Evolutionary conservation across 208 protist species (phyloP), one percentile per base, ranked within the genome.

Genomic region (Leishmania turanica): DNA sequence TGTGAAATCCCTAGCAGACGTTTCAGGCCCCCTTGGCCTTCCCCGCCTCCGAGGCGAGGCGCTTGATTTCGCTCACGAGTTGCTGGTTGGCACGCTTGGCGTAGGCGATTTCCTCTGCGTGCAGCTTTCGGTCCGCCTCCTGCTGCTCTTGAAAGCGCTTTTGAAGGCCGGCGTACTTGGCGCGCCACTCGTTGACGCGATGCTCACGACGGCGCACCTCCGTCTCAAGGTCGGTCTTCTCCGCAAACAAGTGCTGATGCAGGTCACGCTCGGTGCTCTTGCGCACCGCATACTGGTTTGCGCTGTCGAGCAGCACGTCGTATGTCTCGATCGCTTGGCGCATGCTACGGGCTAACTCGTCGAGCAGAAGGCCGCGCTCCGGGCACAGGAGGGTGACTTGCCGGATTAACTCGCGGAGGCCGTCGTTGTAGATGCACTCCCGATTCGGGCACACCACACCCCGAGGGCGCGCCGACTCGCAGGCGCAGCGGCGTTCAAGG

Each of bases 71-170:
- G 76, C 82, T 96, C 17, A 95, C 88, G 47, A 98, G 85, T 77
- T 98, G 95, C 72, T 85, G 86, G 78, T 98, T 97, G 17, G 89
- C 92, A 71, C 89, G 93, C 85, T 96, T 97, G 3, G 96, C 76
- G 84, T 97, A 98, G 42, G 88, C 86, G n/a, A 98, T 87, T 78
- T 98, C 96, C 76, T 97, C 94, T 70, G 93, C 91, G 76, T 97
- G 92, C 49, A 94, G 51, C 76, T 93, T 93, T 47, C 87, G 78
- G 53, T 90, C 89, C 3, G 87, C 80, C 68, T 86, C 84, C 66
- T 92, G 92, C 76, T 95, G 93, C 82, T 98, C 94, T 78, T 96
- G 88, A 74, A 97, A 95, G 27, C 94, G 92, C 81, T 96, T 94
- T 70, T 90, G 34, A 76, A 96, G 81, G 2, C 94, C 94, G 15